Conservation (phyloP, 768 basidiomycete species). For the Russula brevipes region DNA sequence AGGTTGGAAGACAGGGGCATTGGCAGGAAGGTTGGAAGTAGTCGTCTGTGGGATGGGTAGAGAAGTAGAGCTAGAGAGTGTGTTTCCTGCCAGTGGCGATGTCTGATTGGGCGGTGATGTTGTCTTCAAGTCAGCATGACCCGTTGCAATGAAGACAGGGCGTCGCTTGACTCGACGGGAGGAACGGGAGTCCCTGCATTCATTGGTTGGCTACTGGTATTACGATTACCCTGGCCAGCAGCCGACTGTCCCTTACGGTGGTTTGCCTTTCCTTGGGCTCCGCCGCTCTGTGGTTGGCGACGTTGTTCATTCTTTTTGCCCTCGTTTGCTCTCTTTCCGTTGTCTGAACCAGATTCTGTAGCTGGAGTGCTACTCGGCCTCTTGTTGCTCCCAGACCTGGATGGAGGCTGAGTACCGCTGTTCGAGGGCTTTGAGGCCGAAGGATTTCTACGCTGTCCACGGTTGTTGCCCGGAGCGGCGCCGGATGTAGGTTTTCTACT, state of each 20-base stretch:
- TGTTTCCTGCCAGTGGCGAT: slow-evolving; percentile 37
- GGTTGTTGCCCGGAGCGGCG: slow-evolving; percentile 38
- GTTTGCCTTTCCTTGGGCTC: slow-evolving; percentile 33
- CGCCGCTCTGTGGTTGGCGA: slow-evolving; percentile 35
- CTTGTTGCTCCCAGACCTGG: slow-evolving; percentile 58
- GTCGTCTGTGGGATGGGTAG: slow-evolving; percentile 45
- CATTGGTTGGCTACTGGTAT: slow-evolving; percentile 36
- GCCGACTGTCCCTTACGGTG: slow-evolving; percentile 32
- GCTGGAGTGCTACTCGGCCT: slow-evolving; percentile 40
- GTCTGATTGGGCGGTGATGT: slow-evolving; percentile 59
- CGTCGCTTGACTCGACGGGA: slow-evolving; percentile 65
- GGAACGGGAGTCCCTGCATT: slow-evolving; percentile 41
- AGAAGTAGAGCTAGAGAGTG: slow-evolving; percentile 35
- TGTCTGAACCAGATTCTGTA: slow-evolving; percentile 67
- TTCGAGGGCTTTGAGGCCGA: slow-evolving; percentile 43
- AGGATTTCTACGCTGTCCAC: slow-evolving; percentile 54
- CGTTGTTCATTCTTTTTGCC: slow-evolving; percentile 52
- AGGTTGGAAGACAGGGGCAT: slow-evolving; percentile 73
- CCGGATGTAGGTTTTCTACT: slow-evolving; percentile 58
- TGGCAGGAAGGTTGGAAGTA: slow-evolving; percentile 51
- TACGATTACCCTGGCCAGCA: slow-evolving; percentile 56
- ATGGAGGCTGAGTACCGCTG: slow-evolving; percentile 33
- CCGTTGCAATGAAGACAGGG: slow-evolving; percentile 81
- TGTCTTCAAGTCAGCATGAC: slow-evolving; percentile 93
- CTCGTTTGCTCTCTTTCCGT: slow-evolving; percentile 52